These are phyloP conservation scores for Penicillium steckii DNA, from an alignment of 495 filamentous ascomycete species.

Conservation along the genomic window DNA sequence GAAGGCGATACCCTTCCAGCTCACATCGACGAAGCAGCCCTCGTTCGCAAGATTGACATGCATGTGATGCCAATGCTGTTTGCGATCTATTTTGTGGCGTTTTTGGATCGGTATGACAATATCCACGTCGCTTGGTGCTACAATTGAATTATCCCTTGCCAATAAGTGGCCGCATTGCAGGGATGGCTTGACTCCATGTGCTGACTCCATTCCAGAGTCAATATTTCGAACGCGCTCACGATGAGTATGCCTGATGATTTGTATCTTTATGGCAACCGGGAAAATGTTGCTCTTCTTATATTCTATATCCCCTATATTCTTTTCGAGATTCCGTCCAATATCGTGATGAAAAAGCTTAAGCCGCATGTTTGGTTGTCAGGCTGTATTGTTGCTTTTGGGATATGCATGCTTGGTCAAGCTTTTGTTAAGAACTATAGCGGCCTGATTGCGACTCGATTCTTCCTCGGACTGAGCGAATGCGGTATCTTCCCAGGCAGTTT, in stretches of 20 bases:
- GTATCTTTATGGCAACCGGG: conserved; percentile 39
- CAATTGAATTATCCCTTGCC: background rate
- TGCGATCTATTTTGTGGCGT: conserved; percentile 17
- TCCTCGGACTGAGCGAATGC: conserved; percentile 78
- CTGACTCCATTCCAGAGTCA: conserved; percentile 15
- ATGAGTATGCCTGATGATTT: conserved; percentile 15
- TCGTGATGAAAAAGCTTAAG: conserved; percentile 66
- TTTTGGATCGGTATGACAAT: conserved; percentile 18
- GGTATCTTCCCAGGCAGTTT: conserved; percentile 51
- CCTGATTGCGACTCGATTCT: conserved; percentile 72
- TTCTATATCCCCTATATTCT: conserved; percentile 83
- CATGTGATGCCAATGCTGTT: conserved; percentile 21
- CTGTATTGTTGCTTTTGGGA: conserved; percentile 70
- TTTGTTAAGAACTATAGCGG: conserved; percentile 70
- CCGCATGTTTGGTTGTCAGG: conserved; percentile 70
- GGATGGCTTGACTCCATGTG: background rate
- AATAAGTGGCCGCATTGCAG: no score
- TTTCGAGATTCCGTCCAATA: conserved; percentile 75
- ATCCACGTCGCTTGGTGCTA: background rate
- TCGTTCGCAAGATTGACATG: conserved; percentile 20
- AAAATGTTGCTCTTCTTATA: conserved; percentile 66
- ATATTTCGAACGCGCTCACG: conserved; percentile 23
- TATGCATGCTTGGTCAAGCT: conserved; percentile 70
- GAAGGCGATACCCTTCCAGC: background rate
- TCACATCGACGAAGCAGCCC: conserved; percentile 14